phyloP scores from a whole-genome alignment of 495 filamentous ascomycete genomes.

The Penicillium bialowiezense region DNA sequence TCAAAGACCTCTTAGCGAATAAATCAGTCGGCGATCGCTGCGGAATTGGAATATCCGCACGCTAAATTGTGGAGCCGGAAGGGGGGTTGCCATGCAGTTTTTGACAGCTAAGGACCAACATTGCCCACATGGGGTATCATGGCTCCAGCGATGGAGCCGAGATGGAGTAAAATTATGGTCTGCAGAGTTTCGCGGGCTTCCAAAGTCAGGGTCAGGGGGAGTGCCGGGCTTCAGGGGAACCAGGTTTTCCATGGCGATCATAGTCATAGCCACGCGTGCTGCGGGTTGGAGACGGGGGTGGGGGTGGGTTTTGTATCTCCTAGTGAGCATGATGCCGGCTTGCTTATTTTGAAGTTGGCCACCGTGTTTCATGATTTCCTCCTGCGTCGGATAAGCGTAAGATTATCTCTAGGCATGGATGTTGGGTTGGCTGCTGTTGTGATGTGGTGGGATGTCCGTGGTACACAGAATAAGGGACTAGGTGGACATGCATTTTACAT shows the following conservation, averaged over 20 bases:
- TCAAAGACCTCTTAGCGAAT: background rate
- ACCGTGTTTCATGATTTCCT: too few species aligned
- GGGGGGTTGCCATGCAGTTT: background rate
- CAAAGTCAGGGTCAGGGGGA: background rate
- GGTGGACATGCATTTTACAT: too few species aligned
- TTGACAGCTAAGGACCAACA: slow-evolving; percentile 1
- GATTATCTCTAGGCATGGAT: too few species aligned
- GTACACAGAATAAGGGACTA: too few species aligned
- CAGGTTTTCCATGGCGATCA: background rate
- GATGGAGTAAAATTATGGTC: background rate
- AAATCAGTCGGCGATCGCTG: background rate
- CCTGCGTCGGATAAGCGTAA: too few species aligned
- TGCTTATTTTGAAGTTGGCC: too few species aligned
- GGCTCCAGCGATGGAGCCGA: background rate
- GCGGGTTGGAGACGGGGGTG: background rate
- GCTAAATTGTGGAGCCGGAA: background rate
- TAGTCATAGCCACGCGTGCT: background rate
- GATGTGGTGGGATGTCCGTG: too few species aligned
- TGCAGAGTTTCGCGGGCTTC: background rate
- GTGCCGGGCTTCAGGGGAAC: background rate
- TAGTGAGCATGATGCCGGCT: too few species aligned
- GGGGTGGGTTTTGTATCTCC: too few species aligned
- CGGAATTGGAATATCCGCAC: background rate
- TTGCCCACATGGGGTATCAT: background rate
- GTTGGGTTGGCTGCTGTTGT: too few species aligned